Evolutionary conservation across 768 basidiomycete genomes (phyloP).

Genomic region (Boletellus emodensis): DNA sequence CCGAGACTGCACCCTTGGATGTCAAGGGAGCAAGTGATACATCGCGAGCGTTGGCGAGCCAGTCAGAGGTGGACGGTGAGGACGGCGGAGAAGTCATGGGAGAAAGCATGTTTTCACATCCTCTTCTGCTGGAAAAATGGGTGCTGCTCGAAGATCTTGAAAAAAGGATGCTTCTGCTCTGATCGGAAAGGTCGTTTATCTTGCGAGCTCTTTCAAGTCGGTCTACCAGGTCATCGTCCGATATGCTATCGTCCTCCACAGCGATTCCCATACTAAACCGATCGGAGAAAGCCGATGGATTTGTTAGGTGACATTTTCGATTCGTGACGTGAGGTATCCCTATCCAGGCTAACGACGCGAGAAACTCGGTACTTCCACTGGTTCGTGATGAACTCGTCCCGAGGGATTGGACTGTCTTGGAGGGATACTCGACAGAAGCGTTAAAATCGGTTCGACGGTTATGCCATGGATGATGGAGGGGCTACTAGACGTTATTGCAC

Average conservation of each 20-base stretch:
- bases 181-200: conserved; percentile 8
- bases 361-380: conserved; percentile 21
- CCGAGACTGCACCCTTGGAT: conserved; percentile 4
- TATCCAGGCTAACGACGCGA: conserved; percentile 35
- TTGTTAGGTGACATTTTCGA: neutral
- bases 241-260: conserved; percentile 46
- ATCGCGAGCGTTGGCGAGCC: neutral
- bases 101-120: neutral
- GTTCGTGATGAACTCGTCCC: conserved; percentile 6
- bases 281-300: conserved; percentile 1
- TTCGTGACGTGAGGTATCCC: conserved; percentile 11
- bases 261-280: conserved; percentile 39
- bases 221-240: conserved; percentile 48
- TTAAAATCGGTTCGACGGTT: conserved; percentile 22
- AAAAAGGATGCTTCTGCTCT: neutral
- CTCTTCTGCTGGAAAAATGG: neutral
- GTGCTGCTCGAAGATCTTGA: neutral
- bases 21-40: neutral
- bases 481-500: conserved; percentile 20
- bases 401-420: neutral
- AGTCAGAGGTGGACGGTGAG: neutral
- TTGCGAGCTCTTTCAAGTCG: conserved; percentile 43
- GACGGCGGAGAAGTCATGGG: neutral
- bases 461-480: conserved; percentile 29
- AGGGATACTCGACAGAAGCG: neutral